Evolutionary conservation across 352 stramenopile genomes (phyloP), one percentile per base, ranked within the genome.

Genomic region (Pythium periplocum): DNA sequence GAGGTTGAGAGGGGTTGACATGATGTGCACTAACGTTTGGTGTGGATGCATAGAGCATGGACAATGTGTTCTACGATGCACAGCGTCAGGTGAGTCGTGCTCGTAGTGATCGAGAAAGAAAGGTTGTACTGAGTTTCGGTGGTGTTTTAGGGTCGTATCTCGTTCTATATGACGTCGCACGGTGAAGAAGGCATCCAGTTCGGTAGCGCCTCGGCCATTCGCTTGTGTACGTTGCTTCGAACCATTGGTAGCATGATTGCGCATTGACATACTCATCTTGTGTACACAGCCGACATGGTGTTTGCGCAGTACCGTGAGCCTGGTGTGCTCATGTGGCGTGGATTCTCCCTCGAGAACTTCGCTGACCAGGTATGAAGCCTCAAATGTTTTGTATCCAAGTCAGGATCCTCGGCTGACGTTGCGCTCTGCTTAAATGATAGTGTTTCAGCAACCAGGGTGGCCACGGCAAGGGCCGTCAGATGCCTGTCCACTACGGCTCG

Each of bases 401-500:
- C 12, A 53, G 12, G 43, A 41, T 53, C 48, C n/a, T 41, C 12
- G 11, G n/a, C 11, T 53, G 48, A 51, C 41, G n/a, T 34, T 42
- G 30, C 7, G 32, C 31, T 45, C 6, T 48, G 2, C 36, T 11
- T 44, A 26, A 26, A 26, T 43, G 4, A 17, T 48, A 85, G 69
- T 99, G 95, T 59, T 98, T 98, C 59, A 95, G 88, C 57, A 99
- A 99, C 75, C 69, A 81, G 45, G 79, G 90, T n/a, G 96, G 98
- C 59, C 78, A 98, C 49, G 96, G 87, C 53, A 98, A 98, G 58
- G 97, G 96, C 11, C 78, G 97, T 32, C 96, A 99, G 70, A 99
- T 99, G 96, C 97, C 97, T 4, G 86, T 99, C 44, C 97, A 99
- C 78, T 99, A 99, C 64, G 96, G 96, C 33, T 97, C 84, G 8